Conservation (phyloP, 1,139 yeast genomes). For the Magnusiomyces fungicola region DNA sequence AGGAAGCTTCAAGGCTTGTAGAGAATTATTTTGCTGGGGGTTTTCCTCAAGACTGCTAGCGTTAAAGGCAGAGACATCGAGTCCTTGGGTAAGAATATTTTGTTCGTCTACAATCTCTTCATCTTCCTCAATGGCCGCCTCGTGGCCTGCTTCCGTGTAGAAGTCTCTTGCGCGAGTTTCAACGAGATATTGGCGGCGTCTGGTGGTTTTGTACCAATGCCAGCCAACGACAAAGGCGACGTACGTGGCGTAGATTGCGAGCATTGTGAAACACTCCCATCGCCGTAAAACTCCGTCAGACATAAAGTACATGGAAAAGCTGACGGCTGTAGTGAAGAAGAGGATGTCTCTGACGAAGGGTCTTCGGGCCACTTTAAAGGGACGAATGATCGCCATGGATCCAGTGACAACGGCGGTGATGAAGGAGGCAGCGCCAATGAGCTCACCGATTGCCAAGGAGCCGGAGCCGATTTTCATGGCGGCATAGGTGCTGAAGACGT, state of each 20-base stretch:
- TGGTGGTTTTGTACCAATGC: slow-evolving; percentile 33
- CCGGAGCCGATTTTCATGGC: slow-evolving; percentile 66
- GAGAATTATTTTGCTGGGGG: not conserved
- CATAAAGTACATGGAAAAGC: slow-evolving; percentile 39
- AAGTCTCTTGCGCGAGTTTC: slow-evolving; percentile 26
- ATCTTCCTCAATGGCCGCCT: slow-evolving; percentile 19
- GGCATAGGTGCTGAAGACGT: slow-evolving; percentile 73
- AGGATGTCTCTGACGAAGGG: slow-evolving; percentile 49
- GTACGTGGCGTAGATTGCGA: slow-evolving; percentile 46
- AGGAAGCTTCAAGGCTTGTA: not conserved
- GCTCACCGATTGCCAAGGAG: slow-evolving; percentile 78
- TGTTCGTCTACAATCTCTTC: slow-evolving; percentile 20
- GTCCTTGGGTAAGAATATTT: slow-evolving; percentile 18
- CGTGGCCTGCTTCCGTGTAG: slow-evolving; percentile 26
- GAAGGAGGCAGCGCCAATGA: slow-evolving; percentile 78
- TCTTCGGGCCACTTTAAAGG: slow-evolving; percentile 49
- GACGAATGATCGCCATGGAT: slow-evolving; percentile 58
- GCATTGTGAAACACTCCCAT: slow-evolving; percentile 43
- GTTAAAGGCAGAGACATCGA: slow-evolving; percentile 17
- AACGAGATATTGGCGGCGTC: slow-evolving; percentile 20
- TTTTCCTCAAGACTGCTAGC: slow-evolving; percentile 1
- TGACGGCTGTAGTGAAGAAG: slow-evolving; percentile 45
- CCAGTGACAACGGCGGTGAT: slow-evolving; percentile 74
- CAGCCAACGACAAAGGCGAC: slow-evolving; percentile 43
- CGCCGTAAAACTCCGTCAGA: slow-evolving; percentile 41